A percentile compares a stretch with the other conserved stretches of the same genome.
Conservation (phyloP, 306 rosid species). For the Hippophae rhamnoides region DNA sequence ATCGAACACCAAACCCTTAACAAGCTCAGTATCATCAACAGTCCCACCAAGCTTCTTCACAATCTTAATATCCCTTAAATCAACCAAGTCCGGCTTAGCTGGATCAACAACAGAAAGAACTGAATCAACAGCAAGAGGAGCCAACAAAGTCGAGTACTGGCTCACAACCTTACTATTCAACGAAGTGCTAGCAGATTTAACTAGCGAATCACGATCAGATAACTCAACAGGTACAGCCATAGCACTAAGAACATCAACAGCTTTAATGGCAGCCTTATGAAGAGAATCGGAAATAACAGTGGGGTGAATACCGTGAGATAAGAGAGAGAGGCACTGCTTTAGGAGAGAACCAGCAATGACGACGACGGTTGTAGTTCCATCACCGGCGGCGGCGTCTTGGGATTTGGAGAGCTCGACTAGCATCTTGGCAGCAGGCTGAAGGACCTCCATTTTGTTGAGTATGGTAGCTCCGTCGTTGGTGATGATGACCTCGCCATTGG, state of each 20-base stretch:
- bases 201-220: slow-evolving; percentile 68
- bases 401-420: slow-evolving; percentile 93
- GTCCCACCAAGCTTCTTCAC: slow-evolving; percentile 97
- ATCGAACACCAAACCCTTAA: slow-evolving; percentile 76
- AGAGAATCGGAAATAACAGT: slow-evolving; percentile 80
- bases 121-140: slow-evolving; percentile 86
- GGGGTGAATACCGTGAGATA: slow-evolving; percentile 82
- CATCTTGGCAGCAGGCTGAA: slow-evolving; percentile 97
- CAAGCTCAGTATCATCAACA: slow-evolving; percentile 71
- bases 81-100: slow-evolving; percentile 55
- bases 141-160: slow-evolving; percentile 83
- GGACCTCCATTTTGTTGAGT: slow-evolving; percentile 93
- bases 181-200: slow-evolving; percentile 82
- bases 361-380: slow-evolving; percentile 93
- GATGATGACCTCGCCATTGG: slow-evolving; percentile 86
- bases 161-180: slow-evolving; percentile 93
- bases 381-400: slow-evolving; percentile 91
- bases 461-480: slow-evolving; percentile 99
- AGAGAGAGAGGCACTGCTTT: slow-evolving; percentile 51
- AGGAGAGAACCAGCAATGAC: slow-evolving; percentile 83
- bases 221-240: slow-evolving; percentile 95
- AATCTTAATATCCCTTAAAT: slow-evolving; percentile 79
- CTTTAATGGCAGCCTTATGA: slow-evolving; percentile 65
- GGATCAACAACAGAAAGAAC: slow-evolving; percentile 72
- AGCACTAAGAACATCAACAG: slow-evolving; percentile 74